Base-by-base conservation (phyloP, 108 stramenopile species). In the Cyclotella cryptica region DNA sequence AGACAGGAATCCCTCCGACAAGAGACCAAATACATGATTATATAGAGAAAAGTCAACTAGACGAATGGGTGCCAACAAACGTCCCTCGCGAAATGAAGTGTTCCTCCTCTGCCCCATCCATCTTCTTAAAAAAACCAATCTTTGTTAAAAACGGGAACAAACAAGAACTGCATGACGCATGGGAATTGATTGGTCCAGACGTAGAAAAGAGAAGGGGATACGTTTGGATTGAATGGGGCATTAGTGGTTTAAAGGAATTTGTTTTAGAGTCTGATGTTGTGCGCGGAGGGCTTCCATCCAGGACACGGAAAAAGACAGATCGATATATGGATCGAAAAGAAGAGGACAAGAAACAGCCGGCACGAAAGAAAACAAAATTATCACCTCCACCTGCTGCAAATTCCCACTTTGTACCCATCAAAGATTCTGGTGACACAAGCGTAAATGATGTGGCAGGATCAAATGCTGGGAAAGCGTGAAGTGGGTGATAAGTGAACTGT, bases 121-220 rank as follows among this genome's bases (percentile, higher is more conserved):
- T n/a, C 15, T 9, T 57, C 5, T 57, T 21, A 21, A 57, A 24
- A 26, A 57, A 19, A 6, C 55, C 55, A 24, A 57, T 57, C 24
- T 57, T 22, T 22, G 55, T 57, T 12, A 57, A 57, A 57, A 22
- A 24, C 21, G 55, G 55, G 3, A n/a, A 57, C 55, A 57, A 57
- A 24, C 55, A 57, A 21, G 22, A 24, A 19, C 55, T 57, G 1
- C 22, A 57, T 22, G 24, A 21, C 3, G 55, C 55, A 57, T 57
- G 12, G n/a, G 55, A 57, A 24, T 22, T 57, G 24, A 21, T 24
- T 12, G 55, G 55, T 12, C 55, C 55, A 26, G 24, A 24, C 3
- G 24, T 57, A 57, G 21, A 19, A 19, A 12, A 19, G 24, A 57
- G 22, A 57, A 12, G 12, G 1, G 55, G 55, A 22, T 22, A 57